Evolutionary conservation across 805 yeast species (phyloP), one percentile per base, ranked within the genome.

Genomic region (Komagataella populi): DNA sequence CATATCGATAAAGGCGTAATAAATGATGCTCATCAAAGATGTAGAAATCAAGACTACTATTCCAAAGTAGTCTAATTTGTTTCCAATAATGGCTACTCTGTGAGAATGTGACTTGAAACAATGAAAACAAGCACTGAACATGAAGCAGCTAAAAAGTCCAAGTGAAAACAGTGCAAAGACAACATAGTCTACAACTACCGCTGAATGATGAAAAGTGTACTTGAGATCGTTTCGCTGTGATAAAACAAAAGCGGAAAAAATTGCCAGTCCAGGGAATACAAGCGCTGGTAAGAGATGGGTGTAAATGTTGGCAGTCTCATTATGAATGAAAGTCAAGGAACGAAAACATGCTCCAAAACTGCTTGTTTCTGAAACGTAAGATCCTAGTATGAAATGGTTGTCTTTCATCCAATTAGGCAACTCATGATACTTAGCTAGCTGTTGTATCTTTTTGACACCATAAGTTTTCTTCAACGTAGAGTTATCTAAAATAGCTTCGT

Each of bases 361-460:
- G 8, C 61, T 55, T 1, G 81, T 77, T 53, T 70, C 76, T 52
- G 59, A 63, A 23, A 78, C 80, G 55, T 78, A 78, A 0, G 81
- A 80, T 0, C 74, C 64, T 14, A 66, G 57, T 14, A 78, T 77
- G 54, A 58, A 77, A 55, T 76, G 78, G 55, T 78, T 78, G 54
- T 78, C 83, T 56, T 73, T 69, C 55, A 77, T 83, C 83, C 83
- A 78, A 10, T 60, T 63, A 30, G 77, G 78, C 6, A 78, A 57
- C 55, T 78, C 78, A 51, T 74, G 70, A 57, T 64, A 75, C 3
- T 48, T 45, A 49, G 55, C 59, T 47, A 63, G 55, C 47, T 30
- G 53, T 17, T 14, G 47, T 2, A 18, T 47, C n/a, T 17, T 23
- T 23, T 24, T 22, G 47, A 23, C 24, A 18, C 47, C 47, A 10